A percentile compares a stretch with the other conserved stretches of the same genome.
These are phyloP conservation scores for Paspalum notatum DNA, from an alignment of 176 grass and related monocot species.

Conservation along the genomic window DNA sequence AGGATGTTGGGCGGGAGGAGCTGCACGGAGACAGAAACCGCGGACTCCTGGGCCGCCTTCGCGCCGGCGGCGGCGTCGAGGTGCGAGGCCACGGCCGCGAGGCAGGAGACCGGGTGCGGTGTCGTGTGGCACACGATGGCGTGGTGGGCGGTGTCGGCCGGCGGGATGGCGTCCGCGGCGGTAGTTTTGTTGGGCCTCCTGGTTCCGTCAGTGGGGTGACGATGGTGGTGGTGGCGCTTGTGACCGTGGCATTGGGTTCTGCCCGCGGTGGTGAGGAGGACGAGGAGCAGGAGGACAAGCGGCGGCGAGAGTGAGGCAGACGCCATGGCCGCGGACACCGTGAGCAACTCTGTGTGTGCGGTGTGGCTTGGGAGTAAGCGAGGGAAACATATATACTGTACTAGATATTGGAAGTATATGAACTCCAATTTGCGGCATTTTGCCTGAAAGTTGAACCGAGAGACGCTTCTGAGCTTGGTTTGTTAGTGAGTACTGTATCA, in stretches of 20 bases:
- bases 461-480: too few relatives aligned
- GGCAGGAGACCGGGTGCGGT: conserved; percentile 54
- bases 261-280: conserved; percentile 12
- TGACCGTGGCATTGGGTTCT: conserved; percentile 36
- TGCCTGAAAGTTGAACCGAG: too few relatives aligned
- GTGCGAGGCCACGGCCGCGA: conserved; percentile 46
- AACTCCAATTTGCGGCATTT: too few relatives aligned
- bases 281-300: conserved; percentile 17
- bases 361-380: neutral
- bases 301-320: conserved; percentile 24
- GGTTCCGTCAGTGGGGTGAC: neutral
- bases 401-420: neutral
- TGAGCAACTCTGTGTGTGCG: neutral
- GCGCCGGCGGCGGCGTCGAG: neutral
- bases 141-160: neutral
- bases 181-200: neutral
- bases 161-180: neutral
- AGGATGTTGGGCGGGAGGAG: conserved; percentile 45
- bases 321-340: conserved; percentile 38
- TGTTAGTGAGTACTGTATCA: too few relatives aligned
- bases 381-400: neutral
- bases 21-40: conserved; percentile 45
- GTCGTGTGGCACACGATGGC: conserved; percentile 56
- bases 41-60: neutral
- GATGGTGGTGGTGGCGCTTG: conserved; percentile 30